Base-by-base conservation (phyloP, 495 filamentous ascomycete genomes). In the Aspergillus nanangensis region DNA sequence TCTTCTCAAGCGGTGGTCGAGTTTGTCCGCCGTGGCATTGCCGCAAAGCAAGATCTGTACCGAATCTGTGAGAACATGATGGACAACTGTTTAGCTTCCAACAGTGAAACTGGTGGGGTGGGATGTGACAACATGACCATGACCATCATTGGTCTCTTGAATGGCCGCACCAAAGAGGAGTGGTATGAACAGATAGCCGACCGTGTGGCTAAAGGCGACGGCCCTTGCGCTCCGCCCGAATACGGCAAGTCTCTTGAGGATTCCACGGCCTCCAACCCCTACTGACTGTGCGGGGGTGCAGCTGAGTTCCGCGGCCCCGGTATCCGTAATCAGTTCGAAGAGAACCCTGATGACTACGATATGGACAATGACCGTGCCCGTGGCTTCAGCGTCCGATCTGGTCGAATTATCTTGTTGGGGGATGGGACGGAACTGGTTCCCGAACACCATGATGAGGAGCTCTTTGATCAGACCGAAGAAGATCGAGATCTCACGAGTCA, bases 111-210 rank as follows among this genome's bases (percentile, higher is more conserved):
- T 33, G 93, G 93, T 24, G 93, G 93, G 35, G 93, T 98, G 38
- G 93, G 93, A 50, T 98, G 93, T 69, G 93, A 98, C 70, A 98
- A 98, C 74, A 98, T 98, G 93, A 98, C 93, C 52, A 96, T 97
- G 87, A 77, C 84, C 56, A 73, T 98, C 53, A 75, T 98, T 61
- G 93, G 84, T 51, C 80, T 98, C 58, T 80, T 98, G 44, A 80
- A 83, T 52, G 93, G 92, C 62, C 85, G 84, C 76, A 90, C 80
- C 57, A 96, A 95, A 74, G 90, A 96, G 61, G 84, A 96, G 69
- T 98, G 93, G 93, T 97, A 97, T 62, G 86, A 95, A 53, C 81
- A 90, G 72, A 87, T 98, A 67, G 90, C 84, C 49, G 90, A 87
- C 68, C 79, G 93, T 66, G 94, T 97, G 67, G 89, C 92, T 38